A percentile compares a stretch with the other conserved stretches of the same genome.
These are phyloP conservation scores for Lasiodiplodia gonubiensis DNA, from an alignment of 2,329 filamentous ascomycete species.

Conservation along the genomic window DNA sequence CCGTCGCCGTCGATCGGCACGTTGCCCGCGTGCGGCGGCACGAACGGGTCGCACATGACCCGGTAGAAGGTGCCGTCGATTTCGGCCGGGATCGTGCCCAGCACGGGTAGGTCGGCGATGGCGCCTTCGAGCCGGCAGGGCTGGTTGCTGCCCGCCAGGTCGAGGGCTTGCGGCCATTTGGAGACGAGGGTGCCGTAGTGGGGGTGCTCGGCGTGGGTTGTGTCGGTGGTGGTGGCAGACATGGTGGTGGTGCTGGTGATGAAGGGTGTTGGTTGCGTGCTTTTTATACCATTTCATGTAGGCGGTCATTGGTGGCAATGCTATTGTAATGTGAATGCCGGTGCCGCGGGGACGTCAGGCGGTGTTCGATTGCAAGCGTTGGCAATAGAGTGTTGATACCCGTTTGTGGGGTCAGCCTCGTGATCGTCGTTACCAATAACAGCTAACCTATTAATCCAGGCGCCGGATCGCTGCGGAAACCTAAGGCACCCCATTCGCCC, in stretches of 20 bases:
- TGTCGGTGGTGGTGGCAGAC: neutral
- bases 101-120: constrained; percentile 30
- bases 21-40: constrained; percentile 33
- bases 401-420: too few relatives aligned
- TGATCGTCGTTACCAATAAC: too few relatives aligned
- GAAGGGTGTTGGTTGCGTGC: neutral
- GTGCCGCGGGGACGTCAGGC: too few relatives aligned
- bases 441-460: too few relatives aligned
- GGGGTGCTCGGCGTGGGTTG: neutral
- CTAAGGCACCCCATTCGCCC: too few relatives aligned
- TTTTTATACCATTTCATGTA: too few relatives aligned
- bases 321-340: too few relatives aligned
- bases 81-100: neutral
- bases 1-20: constrained; percentile 42
- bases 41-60: constrained; percentile 37
- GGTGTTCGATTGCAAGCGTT: too few relatives aligned
- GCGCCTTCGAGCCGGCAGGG: constrained; percentile 33
- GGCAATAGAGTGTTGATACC: too few relatives aligned
- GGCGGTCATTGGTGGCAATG: too few relatives aligned
- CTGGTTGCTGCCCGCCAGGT: constrained; percentile 18
- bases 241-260: neutral
- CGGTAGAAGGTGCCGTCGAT: constrained; percentile 33
- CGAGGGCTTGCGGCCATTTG: constrained; percentile 28
- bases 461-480: too few relatives aligned
- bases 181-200: constrained; percentile 7